Base-by-base conservation (phyloP, 495 filamentous ascomycete genomes). In the Aspergillus indologenus region DNA sequence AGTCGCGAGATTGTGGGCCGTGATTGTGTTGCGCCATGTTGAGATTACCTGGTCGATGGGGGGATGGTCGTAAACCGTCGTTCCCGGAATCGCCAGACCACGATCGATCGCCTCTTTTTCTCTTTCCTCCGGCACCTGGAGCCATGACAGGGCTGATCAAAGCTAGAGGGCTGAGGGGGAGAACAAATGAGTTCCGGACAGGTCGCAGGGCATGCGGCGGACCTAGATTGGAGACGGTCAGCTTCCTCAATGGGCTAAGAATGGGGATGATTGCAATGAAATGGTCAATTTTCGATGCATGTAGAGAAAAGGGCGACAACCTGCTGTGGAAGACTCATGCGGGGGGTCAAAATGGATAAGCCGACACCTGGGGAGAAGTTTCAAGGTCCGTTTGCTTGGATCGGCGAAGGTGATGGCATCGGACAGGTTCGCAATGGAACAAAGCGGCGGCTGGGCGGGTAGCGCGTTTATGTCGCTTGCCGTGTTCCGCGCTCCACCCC, bases 11-110 rank as follows among this genome's bases (percentile, higher is more conserved):
- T 22, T 70, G 68, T 52, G 63, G 68, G 23, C 63, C 59, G 49
- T 78, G 81, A 53, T 78, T 74, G 47, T 85, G 79, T 64, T 86
- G 83, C 54, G 82, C 85, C 66, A 86, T 77, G 63, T 75, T 74
- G 60, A 86, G 65, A 53, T 81, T 81, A 51, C 82, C 79, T 43
- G 86, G 85, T 42, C 84, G 80, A 74, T 89, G 83, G 53, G 86
- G 85, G 56, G 86, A 87, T 52, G 85, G 84, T 61, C 85, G 77
- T 56, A 70, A 66, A 45, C 71, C 70, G 62, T 85, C 81, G 64
- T 83, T 75, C 44, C 67, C 71, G 42, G 75, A 73, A 54, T 85
- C 82, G 55, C 75, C 70, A 14, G 81, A 79, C 65, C 73, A 83
- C 24, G 68, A 74, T 64, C 81, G 70, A 55, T 85, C 83, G 40